Conservation (phyloP, 306 rosid genomes). For the Quercus cerris region DNA sequence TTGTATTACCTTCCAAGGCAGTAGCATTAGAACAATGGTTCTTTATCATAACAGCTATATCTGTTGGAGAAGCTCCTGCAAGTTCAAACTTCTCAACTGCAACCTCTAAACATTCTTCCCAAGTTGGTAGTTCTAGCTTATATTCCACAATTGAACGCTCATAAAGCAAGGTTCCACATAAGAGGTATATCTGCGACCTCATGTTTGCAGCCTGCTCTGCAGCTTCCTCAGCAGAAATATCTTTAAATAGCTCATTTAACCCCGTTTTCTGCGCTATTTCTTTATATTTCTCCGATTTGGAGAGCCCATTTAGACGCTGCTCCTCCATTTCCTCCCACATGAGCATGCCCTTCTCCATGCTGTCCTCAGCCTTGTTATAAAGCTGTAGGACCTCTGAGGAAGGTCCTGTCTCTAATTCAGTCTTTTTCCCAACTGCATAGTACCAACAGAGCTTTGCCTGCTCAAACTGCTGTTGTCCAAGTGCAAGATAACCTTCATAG, state of each 20-base stretch:
- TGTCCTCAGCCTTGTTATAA: constrained; percentile 88
- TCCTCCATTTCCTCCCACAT: constrained; percentile 91
- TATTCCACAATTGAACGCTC: constrained; percentile 89
- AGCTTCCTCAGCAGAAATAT: constrained; percentile 67
- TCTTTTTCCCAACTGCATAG: constrained; percentile 51
- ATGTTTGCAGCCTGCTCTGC: constrained; percentile 69
- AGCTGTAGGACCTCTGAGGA: constrained; percentile 65
- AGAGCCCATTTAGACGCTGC: constrained; percentile 71
- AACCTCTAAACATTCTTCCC: constrained; percentile 96
- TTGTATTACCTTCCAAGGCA: constrained; percentile 71
- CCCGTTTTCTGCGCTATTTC: constrained; percentile 64
- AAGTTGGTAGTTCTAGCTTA: constrained; percentile 72
- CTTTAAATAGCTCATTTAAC: constrained; percentile 52
- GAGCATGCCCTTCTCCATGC: constrained; percentile 84
- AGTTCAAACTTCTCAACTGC: constrained; percentile 90
- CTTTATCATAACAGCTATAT: constrained; percentile 93
- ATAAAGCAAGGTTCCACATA: constrained; percentile 87
- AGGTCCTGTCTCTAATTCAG: constrained; percentile 40
- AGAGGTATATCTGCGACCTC: constrained; percentile 75
- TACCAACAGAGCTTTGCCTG: constrained; percentile 88
- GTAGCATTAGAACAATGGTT: constrained; percentile 90
- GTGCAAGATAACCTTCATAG: constrained; percentile 83
- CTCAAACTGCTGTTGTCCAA: constrained; percentile 87
- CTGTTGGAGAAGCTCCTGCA: constrained; percentile 87
- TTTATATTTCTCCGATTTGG: constrained; percentile 62